phyloP scores from a whole-genome alignment of 805 yeast species.

The Lipomyces sp. region DNA sequence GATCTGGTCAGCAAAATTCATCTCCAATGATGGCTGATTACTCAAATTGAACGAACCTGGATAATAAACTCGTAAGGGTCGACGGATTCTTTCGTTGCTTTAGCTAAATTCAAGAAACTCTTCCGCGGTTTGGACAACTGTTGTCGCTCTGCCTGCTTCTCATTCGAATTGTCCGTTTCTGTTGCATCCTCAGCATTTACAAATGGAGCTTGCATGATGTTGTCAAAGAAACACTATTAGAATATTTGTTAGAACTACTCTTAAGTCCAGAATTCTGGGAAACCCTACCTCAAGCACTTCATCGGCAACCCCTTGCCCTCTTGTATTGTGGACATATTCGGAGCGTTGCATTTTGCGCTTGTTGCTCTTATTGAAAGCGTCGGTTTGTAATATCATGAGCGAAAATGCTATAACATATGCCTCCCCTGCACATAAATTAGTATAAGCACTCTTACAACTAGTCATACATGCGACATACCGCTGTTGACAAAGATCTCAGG shows the following conservation, averaged over 20 bases:
- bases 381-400: constrained; percentile 69
- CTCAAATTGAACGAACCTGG: neutral
- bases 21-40: neutral
- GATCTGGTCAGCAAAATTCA: neutral
- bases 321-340: constrained; percentile 54
- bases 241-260: neutral
- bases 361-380: constrained; percentile 63
- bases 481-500: constrained; percentile 37
- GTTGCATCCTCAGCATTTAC: constrained; percentile 44
- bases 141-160: constrained; percentile 18
- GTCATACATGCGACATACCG: no score
- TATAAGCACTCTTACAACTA: neutral
- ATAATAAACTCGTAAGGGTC: constrained; percentile 41
- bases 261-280: constrained; percentile 40
- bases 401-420: constrained; percentile 64
- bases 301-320: constrained; percentile 38
- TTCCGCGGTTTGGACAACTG: constrained; percentile 35
- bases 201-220: constrained; percentile 60
- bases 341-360: constrained; percentile 62
- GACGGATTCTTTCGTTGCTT: constrained; percentile 33
- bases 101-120: constrained; percentile 36
- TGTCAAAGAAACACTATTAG: constrained; percentile 60
- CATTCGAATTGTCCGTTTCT: constrained; percentile 6
- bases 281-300: constrained; percentile 38
- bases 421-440: constrained; percentile 44